Percentiles rank a stretch among this genome's conserved stretches.
Evolutionary conservation across 176 grass and related monocot genomes (phyloP).

Genomic region (Carex pumila): DNA sequence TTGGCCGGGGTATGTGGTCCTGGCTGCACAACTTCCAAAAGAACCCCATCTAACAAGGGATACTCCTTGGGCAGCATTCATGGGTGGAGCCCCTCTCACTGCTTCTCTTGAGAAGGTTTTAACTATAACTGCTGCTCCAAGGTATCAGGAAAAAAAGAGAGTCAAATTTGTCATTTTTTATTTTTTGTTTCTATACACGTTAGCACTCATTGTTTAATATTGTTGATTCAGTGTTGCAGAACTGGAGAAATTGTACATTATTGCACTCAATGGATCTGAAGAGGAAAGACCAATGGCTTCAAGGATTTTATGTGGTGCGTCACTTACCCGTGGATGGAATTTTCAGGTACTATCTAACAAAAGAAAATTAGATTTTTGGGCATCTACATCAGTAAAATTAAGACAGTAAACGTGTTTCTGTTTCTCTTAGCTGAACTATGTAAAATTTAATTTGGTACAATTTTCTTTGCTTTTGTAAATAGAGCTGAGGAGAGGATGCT

Average conservation of each 20-base stretch:
- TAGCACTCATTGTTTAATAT: neutral
- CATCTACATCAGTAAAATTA: no score
- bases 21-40: slow-evolving; percentile 41
- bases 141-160: slow-evolving; percentile 37
- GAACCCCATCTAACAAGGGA: slow-evolving; percentile 63
- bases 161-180: slow-evolving; percentile 2
- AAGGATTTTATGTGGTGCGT: slow-evolving; percentile 85
- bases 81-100: slow-evolving; percentile 73
- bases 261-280: slow-evolving; percentile 76
- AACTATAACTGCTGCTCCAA: slow-evolving; percentile 72
- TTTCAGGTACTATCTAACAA: slow-evolving; percentile 58
- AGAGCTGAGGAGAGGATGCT: no score
- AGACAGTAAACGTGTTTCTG: no score
- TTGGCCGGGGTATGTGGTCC: slow-evolving; percentile 77
- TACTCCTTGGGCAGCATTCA: slow-evolving; percentile 85
- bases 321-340: slow-evolving; percentile 87
- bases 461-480: no score
- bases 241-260: slow-evolving; percentile 73
- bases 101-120: slow-evolving; percentile 67
- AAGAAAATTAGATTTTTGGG: neutral
- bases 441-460: no score
- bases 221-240: slow-evolving; percentile 55
- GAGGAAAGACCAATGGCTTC: slow-evolving; percentile 86
- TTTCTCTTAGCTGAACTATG: no score
- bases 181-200: neutral